Percentiles rank a stretch among this genome's conserved stretches.
Conservation (phyloP, 1,284 basidiomycete species). For the Ceratobasidium sp. region DNA sequence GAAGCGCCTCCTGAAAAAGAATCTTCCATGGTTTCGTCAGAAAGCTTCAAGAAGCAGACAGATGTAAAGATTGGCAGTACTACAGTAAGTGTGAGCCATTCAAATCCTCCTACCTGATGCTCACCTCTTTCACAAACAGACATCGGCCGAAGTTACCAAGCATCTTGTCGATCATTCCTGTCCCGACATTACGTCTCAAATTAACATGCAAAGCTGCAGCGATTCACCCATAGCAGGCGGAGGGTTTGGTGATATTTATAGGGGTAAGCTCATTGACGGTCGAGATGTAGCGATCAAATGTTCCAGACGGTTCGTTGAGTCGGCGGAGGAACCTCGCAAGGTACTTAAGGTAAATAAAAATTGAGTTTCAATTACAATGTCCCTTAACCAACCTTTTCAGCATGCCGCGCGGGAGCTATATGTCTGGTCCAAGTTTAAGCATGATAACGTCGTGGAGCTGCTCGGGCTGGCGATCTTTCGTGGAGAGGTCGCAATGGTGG, state of each 20-base stretch:
- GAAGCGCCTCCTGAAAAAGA: too few species aligned
- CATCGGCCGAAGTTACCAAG: background rate
- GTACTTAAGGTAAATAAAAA: background rate
- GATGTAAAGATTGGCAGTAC: too few species aligned
- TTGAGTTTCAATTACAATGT: background rate
- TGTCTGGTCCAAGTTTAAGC: background rate
- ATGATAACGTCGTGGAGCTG: conserved; percentile 3
- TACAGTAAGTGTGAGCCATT: too few species aligned
- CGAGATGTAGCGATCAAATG: background rate
- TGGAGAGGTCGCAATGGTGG: conserved; percentile 2
- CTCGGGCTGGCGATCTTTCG: conserved; percentile 8
- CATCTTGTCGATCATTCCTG: background rate
- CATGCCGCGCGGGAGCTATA: conserved; percentile 13
- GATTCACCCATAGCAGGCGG: background rate
- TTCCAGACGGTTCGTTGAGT: background rate
- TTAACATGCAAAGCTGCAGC: background rate
- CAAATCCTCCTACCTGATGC: too few species aligned
- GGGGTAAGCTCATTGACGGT: background rate
- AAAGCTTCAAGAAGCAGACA: too few species aligned
- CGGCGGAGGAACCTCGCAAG: background rate
- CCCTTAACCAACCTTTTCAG: background rate
- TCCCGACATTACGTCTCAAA: background rate
- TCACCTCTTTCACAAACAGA: background rate
- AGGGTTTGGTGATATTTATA: background rate
- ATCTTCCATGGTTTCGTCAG: too few species aligned